A percentile compares a stretch with the other conserved stretches of the same genome.
Evolutionary conservation across 805 yeast species (phyloP).

Genomic region (Candida ovalis): DNA sequence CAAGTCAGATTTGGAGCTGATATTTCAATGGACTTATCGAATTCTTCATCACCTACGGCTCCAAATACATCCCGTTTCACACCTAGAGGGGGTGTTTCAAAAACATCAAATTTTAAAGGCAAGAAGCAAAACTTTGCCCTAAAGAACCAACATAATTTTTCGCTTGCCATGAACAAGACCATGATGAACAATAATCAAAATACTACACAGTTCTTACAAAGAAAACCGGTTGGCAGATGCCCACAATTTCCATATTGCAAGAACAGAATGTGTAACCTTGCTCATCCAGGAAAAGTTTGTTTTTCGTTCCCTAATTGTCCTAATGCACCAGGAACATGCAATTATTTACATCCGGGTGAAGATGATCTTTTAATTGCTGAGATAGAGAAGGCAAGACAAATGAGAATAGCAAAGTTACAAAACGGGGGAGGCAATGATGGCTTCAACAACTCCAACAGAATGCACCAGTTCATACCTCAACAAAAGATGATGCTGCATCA

Average conservation of each 20-base stretch:
- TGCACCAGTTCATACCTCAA: conserved; percentile 31
- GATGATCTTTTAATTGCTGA: conserved; percentile 71
- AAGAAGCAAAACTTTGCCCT: conserved; percentile 27
- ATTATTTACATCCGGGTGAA: conserved; percentile 78
- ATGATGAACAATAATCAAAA: conserved; percentile 22
- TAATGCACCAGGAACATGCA: conserved; percentile 78
- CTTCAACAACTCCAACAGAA: conserved; percentile 33
- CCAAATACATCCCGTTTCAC: conserved; percentile 22
- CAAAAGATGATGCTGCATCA: too few relatives aligned
- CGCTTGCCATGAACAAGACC: conserved; percentile 38
- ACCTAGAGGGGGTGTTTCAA: not conserved
- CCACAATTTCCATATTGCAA: conserved; percentile 68
- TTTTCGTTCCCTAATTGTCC: conserved; percentile 74
- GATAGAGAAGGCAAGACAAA: conserved; percentile 53
- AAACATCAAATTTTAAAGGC: conserved; percentile 9
- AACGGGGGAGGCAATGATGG: conserved; percentile 18
- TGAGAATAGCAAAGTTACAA: conserved; percentile 17
- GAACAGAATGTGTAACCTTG: conserved; percentile 59
- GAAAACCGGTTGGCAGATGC: conserved; percentile 61
- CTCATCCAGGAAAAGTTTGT: conserved; percentile 80
- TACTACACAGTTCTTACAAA: conserved; percentile 38
- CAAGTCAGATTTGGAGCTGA: conserved; percentile 26
- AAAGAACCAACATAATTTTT: conserved; percentile 39
- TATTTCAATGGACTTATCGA: not conserved
- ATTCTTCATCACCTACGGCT: conserved; percentile 1